Evolutionary conservation across 1,139 yeast species (phyloP).

Genomic region (Blastobotrys petasosporus): DNA sequence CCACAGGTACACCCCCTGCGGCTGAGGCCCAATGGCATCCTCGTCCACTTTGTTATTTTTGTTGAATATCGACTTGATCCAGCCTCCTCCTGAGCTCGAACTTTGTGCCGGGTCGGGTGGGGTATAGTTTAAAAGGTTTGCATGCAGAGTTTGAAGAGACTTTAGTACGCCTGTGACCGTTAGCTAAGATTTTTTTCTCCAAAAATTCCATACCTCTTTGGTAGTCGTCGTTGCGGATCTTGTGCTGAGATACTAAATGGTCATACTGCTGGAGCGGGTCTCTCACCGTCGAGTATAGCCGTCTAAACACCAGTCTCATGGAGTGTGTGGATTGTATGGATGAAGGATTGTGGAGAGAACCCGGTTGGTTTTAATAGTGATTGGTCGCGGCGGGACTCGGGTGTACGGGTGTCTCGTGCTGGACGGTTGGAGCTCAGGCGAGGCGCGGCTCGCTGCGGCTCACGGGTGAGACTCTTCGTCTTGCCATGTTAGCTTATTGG

Average conservation of each 20-base stretch:
- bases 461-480: too few species aligned
- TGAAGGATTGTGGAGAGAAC: too few species aligned
- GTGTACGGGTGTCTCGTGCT: too few species aligned
- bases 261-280: conserved; percentile 60
- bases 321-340: too few species aligned
- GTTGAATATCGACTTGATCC: conserved; percentile 4
- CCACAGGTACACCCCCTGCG: conserved; percentile 80
- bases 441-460: too few species aligned
- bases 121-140: not conserved
- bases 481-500: too few species aligned
- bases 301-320: not conserved
- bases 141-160: conserved; percentile 25
- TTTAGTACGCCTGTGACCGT: conserved; percentile 19
- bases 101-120: conserved; percentile 17
- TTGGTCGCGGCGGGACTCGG: too few species aligned
- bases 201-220: conserved; percentile 37
- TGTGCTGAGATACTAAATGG: conserved; percentile 45
- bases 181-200: not conserved
- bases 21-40: conserved; percentile 35
- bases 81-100: not conserved
- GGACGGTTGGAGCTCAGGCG: too few species aligned
- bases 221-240: conserved; percentile 57
- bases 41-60: conserved; percentile 3
- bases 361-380: too few species aligned
- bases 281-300: conserved; percentile 6